Evolutionary conservation across 345 rosid species (phyloP), one percentile per base, ranked within the genome.

Genomic region (Eucalyptus erythrocorys): DNA sequence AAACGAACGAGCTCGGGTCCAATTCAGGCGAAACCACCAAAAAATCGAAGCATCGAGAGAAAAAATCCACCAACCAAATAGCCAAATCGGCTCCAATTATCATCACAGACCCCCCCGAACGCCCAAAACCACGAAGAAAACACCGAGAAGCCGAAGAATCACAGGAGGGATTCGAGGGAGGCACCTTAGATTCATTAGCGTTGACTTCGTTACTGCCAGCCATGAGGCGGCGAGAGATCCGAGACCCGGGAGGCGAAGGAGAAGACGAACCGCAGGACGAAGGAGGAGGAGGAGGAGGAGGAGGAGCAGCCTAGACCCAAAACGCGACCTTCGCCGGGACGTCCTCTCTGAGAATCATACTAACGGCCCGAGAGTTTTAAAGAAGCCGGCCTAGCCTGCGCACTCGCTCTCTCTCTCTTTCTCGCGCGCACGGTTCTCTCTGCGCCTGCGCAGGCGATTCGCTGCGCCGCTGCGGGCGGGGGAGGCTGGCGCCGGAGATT

Each of bases 131-230:
- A 19, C 57, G 10, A 50, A 87, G 49, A 87, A 49, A 37, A 43
- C 53, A 10, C 68, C 82, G 42, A 47, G 50, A 48, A 48, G 24
- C 88, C 24, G 42, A 47, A 48, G 55, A 19, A 85, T 7, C 85
- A 42, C 26, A 37, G 71, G 86, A 24, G 55, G 86, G 87, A 42
- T n/a, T 13, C 19, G 47, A 57, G 85, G n/a, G 64, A 81, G 79
- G 84, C 91, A 98, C 99, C 99, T 94, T 97, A 89, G 99, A 97
- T 94, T 98, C 99, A 91, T 95, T 96, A 43, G 93, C 94, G 93
- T 97, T 96, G 95, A 97, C 98, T 91, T 96, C 95, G 89, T 94
- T 94, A 66, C 95, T 89, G 79, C 98, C 99, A 81, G 99, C 99
- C 99, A 98, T 98, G 84, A 47, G 32, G 37, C 86, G 48, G 68